Base-by-base conservation (phyloP, 371 early-diverging fungal species). In the Lichtheimia ornata region DNA sequence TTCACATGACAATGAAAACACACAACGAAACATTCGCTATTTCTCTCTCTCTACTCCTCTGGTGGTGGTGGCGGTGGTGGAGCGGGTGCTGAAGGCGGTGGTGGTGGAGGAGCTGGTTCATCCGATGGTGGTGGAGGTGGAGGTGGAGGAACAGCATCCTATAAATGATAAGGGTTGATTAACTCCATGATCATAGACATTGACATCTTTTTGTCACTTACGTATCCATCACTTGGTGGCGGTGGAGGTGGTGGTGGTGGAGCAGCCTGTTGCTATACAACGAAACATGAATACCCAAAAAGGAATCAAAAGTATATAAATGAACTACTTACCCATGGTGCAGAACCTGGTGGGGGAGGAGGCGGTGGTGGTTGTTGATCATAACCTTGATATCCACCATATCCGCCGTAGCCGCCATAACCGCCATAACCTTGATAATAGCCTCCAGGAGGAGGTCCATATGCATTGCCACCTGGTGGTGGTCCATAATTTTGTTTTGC, bases 21-120 rank as follows among this genome's bases (percentile, higher is more conserved):
- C 22, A 35, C 11, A 11, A 35, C 9, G 35, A 4, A 35, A 11
- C 35, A 35, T 11, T 35, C 9, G 35, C 35, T 35, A 35, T 11
- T 28, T 35, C 2, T 11, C 35, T 17, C 15, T 42, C n/a, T 40
- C 18, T 30, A 53, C 17, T 52, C 53, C 45, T 61, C 53, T 28
- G 69, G 69, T 42, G 78, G 78, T 40, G 76, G 78, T 24, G 77
- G 76, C 0, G 78, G 76, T 22, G 76, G 71, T 9, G 67, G 65
- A 18, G 59, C 64, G 53, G 67, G 59, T 42, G 64, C 61, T 17
- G 75, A 63, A 15, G 71, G 64, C 49, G 76, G 72, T 28, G 71
- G 64, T 49, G 76, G 72, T 40, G 81, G 65, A 6, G 71, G 63
- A 51, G 76, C 71, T 20, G 81, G 73, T 9, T 71, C 62, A 27